phyloP scores from a whole-genome alignment of 192 early-diverging fungal genomes.

The Umbelopsis isabellina region DNA sequence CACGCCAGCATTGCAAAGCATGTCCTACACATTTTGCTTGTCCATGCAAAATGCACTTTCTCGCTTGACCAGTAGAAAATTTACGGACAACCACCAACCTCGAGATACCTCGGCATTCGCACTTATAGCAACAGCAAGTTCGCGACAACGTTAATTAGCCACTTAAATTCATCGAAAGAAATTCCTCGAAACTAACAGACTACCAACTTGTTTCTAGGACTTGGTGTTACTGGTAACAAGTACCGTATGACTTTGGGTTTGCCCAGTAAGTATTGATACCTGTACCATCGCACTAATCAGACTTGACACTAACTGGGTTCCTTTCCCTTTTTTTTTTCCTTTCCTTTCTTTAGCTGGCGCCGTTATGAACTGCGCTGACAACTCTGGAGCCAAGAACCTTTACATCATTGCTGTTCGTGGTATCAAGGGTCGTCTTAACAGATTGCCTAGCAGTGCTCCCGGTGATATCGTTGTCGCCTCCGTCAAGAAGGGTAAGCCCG shows the following conservation, averaged over 20 bases:
- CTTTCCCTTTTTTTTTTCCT: not conserved
- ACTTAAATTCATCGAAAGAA: too few relatives aligned
- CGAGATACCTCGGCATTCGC: too few relatives aligned
- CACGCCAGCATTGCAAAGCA: too few relatives aligned
- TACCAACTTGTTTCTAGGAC: slow-evolving; percentile 43
- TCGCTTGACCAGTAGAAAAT: too few relatives aligned
- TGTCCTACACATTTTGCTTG: too few relatives aligned
- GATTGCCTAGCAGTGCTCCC: slow-evolving; percentile 95
- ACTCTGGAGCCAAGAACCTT: slow-evolving; percentile 99
- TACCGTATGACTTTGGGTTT: slow-evolving; percentile 99
- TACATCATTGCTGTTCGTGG: slow-evolving; percentile 98
- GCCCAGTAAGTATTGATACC: slow-evolving; percentile 39
- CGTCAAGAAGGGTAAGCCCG: slow-evolving; percentile 99
- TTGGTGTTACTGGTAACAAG: slow-evolving; percentile 88
- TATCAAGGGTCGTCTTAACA: slow-evolving; percentile 94
- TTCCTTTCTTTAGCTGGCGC: slow-evolving; percentile 70
- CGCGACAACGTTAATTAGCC: too few relatives aligned
- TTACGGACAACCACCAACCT: too few relatives aligned
- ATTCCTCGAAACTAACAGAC: too few relatives aligned
- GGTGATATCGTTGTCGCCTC: slow-evolving; percentile 99
- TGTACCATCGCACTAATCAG: too few relatives aligned
- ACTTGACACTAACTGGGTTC: not conserved
- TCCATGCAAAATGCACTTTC: too few relatives aligned
- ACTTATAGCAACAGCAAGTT: too few relatives aligned
- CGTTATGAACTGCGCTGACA: slow-evolving; percentile 99